Conservation (phyloP, 495 filamentous ascomycete genomes). For the Rostrohypoxylon terebratum region DNA sequence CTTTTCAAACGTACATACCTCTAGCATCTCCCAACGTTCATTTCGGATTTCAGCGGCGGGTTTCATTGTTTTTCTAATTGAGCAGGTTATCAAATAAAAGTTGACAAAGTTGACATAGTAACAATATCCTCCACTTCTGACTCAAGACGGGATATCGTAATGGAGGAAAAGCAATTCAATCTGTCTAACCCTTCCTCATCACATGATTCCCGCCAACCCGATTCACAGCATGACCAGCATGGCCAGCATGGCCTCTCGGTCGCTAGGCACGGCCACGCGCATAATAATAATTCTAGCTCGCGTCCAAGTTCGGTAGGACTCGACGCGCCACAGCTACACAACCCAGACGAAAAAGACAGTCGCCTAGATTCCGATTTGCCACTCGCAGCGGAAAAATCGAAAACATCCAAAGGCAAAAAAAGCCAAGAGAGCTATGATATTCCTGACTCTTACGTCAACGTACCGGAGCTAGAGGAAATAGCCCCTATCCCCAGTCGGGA, state of each 20-base stretch:
- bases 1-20: background rate
- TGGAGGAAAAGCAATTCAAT: conserved; percentile 20
- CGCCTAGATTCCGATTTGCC: conserved; percentile 49
- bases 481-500: conserved; percentile 61
- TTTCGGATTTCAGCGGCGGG: background rate
- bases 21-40: too few relatives aligned
- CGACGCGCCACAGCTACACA: conserved; percentile 52
- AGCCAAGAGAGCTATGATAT: conserved; percentile 49
- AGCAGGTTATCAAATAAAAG: background rate
- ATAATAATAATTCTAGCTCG: conserved; percentile 1
- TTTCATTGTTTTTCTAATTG: background rate
- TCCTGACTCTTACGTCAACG: conserved; percentile 62
- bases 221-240: conserved; percentile 15
- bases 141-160: conserved; percentile 9
- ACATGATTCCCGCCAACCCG: background rate
- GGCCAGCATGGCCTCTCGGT: background rate
- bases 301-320: conserved; percentile 39
- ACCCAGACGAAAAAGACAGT: conserved; percentile 52
- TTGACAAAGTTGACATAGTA: background rate
- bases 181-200: conserved; percentile 9
- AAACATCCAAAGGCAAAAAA: background rate
- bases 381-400: conserved; percentile 5
- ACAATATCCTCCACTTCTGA: background rate
- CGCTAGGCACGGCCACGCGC: too few relatives aligned
- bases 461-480: conserved; percentile 60